Evolutionary conservation across 2,329 filamentous ascomycete species (phyloP).

Genomic region (Neonectria punicea): DNA sequence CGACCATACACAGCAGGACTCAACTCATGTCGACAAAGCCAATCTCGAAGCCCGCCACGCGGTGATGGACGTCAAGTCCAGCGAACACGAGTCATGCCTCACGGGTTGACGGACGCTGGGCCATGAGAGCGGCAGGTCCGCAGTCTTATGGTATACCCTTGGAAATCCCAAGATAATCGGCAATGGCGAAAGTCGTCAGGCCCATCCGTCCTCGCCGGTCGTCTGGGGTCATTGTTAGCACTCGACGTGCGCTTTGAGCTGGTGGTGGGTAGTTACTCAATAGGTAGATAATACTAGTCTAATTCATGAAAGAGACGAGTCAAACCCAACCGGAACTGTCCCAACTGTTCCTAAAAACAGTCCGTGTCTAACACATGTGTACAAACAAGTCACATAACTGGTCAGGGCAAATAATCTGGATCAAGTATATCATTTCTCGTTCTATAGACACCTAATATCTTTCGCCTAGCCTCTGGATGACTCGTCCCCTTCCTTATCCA

Average conservation of each 20-base stretch:
- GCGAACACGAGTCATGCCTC: neutral
- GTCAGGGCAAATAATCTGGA: slow-evolving; percentile 8
- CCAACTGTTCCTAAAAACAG: too few relatives aligned
- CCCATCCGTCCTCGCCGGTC: neutral
- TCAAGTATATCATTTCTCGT: slow-evolving; percentile 42
- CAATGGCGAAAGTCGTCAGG: neutral
- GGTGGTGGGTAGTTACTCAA: neutral
- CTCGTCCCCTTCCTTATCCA: slow-evolving; percentile 11
- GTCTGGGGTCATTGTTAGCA: neutral
- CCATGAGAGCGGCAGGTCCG: slow-evolving; percentile 5
- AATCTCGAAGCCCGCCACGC: neutral
- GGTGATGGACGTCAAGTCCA: neutral
- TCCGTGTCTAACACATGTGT: too few relatives aligned
- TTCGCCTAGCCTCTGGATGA: slow-evolving; percentile 25
- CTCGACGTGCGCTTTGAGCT: neutral
- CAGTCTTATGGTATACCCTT: neutral
- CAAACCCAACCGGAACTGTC: neutral
- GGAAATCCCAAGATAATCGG: neutral
- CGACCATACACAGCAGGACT: neutral
- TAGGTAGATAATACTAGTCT: slow-evolving; percentile 1
- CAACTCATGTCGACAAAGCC: neutral
- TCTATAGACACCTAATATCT: slow-evolving; percentile 40
- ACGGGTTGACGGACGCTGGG: neutral
- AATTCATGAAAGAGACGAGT: slow-evolving; percentile 9
- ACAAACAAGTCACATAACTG: neutral